Conservation (phyloP, 2,329 filamentous ascomycete species). For the Aspergillus fischeri region DNA sequence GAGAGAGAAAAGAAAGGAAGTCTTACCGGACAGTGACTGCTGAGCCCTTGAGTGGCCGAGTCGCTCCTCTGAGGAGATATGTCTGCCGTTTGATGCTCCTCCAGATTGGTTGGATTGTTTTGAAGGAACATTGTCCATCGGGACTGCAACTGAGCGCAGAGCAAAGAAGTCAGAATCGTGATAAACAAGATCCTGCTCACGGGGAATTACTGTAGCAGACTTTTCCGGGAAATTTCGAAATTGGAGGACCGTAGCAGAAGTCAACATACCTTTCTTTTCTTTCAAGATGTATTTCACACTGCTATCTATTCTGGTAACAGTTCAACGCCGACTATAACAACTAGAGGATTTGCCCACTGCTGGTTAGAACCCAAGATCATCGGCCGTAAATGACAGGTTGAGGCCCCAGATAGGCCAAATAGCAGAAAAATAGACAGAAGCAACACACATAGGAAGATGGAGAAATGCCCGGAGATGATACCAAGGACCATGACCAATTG, state of each 20-base stretch:
- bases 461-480: neutral
- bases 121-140: conserved; percentile 11
- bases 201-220: neutral
- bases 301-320: neutral
- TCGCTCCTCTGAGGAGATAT: neutral
- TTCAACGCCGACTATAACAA: neutral
- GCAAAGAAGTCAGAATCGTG: neutral
- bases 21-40: conserved; percentile 10
- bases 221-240: neutral
- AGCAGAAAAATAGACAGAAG: neutral
- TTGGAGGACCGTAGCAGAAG: neutral
- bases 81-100: neutral
- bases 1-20: neutral
- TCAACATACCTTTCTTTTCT: conserved; percentile 7
- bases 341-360: neutral
- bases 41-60: conserved; percentile 1
- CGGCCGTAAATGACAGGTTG: neutral
- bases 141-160: conserved; percentile 4
- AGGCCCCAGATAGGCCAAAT: neutral
- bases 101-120: conserved; percentile 2
- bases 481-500: neutral
- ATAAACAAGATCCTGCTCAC: neutral
- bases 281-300: neutral
- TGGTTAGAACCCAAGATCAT: neutral
- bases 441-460: neutral